Evolutionary conservation across 257 asterid genomes (phyloP).

Genomic region (Nicotiana sylvestris): DNA sequence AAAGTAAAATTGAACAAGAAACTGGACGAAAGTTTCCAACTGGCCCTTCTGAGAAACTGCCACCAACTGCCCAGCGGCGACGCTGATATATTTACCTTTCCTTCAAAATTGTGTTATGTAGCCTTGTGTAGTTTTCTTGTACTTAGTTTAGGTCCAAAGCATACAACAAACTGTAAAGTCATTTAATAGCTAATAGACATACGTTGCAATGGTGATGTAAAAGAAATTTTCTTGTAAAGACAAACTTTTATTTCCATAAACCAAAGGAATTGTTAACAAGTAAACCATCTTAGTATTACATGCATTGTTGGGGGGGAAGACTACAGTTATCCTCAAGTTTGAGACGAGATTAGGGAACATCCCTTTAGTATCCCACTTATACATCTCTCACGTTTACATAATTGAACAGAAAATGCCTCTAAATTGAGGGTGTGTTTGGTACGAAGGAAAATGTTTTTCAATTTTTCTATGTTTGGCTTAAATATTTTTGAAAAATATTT

Average conservation of each 20-base stretch:
- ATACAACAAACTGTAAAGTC: neutral
- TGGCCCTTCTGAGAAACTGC: conserved; percentile 86
- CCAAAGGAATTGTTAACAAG: neutral
- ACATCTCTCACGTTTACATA: neutral
- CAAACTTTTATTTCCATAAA: neutral
- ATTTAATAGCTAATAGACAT: neutral
- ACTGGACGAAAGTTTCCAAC: conserved; percentile 66
- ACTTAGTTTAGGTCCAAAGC: neutral
- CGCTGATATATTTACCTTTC: conserved; percentile 22
- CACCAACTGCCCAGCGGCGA: conserved; percentile 67
- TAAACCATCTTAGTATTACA: neutral
- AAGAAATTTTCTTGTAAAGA: neutral
- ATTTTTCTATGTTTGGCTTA: too few relatives aligned
- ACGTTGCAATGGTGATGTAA: neutral
- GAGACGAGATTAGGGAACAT: too few relatives aligned
- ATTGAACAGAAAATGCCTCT: neutral
- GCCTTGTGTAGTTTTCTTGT: neutral
- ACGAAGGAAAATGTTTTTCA: too few relatives aligned
- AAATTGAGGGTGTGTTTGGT: too few relatives aligned
- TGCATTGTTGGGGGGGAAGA: neutral
- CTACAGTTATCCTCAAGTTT: neutral
- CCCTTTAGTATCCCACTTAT: neutral
- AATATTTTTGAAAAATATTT: too few relatives aligned
- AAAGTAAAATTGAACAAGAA: conserved; percentile 64
- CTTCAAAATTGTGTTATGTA: neutral